Conservation (phyloP, 345 rosid genomes). For the Zanthoxylum bungeanum region DNA sequence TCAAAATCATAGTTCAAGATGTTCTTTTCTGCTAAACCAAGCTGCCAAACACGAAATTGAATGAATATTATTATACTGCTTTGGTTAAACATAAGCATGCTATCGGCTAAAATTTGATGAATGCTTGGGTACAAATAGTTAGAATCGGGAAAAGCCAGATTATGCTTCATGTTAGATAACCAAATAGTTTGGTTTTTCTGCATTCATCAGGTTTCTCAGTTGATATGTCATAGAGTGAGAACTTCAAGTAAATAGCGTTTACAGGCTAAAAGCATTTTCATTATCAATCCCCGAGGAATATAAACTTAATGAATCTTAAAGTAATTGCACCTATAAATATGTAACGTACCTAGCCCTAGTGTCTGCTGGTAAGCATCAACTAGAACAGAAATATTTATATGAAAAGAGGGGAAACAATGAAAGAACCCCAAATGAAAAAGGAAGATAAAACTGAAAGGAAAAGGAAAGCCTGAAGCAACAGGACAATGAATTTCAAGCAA, state of each 20-base stretch:
- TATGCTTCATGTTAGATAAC: background rate
- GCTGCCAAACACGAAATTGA: slow-evolving; percentile 50
- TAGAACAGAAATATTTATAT: background rate
- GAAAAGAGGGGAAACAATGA: background rate
- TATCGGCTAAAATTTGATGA: background rate
- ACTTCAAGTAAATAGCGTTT: background rate
- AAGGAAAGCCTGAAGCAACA: background rate
- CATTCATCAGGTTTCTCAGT: background rate
- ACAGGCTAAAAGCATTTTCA: background rate
- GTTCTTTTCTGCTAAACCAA: slow-evolving; percentile 91
- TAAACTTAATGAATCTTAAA: background rate
- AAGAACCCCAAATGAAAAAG: background rate
- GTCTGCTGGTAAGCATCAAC: background rate
- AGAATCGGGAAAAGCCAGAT: background rate
- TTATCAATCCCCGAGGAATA: background rate
- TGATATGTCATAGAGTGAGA: background rate
- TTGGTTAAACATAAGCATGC: slow-evolving; percentile 1
- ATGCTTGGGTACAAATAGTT: background rate
- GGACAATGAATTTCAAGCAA: slow-evolving; percentile 9
- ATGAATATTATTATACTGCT: background rate
- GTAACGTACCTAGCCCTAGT: background rate
- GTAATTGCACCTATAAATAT: background rate
- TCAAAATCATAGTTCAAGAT: slow-evolving; percentile 84
- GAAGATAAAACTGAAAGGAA: background rate
- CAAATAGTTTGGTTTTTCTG: background rate